Conservation (phyloP, 179 eudicot genomes). For the Patellifolia procumbens region DNA sequence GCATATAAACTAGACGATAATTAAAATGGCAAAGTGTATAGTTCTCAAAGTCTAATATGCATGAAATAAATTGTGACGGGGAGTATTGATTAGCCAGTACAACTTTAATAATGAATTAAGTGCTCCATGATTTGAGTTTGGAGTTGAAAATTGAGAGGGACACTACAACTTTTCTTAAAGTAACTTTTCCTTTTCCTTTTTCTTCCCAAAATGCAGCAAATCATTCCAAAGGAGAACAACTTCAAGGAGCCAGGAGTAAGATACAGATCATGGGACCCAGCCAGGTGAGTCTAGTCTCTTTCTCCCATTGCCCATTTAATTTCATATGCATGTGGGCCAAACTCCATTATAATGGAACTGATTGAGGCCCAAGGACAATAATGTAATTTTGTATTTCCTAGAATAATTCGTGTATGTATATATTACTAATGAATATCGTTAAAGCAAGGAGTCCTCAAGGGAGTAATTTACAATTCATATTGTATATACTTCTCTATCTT, state of each 20-base stretch:
- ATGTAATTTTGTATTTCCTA: too few species aligned
- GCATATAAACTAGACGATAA: too few species aligned
- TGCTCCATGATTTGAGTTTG: neutral
- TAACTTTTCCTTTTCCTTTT: neutral
- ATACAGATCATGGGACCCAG: constrained; percentile 74
- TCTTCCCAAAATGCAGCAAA: constrained; percentile 42
- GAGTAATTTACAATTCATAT: too few species aligned
- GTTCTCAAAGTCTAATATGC: too few species aligned
- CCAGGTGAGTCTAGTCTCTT: constrained; percentile 47
- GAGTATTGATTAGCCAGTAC: too few species aligned
- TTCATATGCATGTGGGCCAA: neutral
- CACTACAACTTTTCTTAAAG: neutral
- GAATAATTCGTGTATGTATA: too few species aligned
- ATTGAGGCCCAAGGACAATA: neutral
- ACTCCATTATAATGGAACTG: neutral
- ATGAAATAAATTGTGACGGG: too few species aligned
- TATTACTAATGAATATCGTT: too few species aligned
- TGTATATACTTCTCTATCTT: too few species aligned
- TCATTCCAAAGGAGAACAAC: constrained; percentile 88
- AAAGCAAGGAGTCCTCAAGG: too few species aligned
- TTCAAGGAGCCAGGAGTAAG: constrained; percentile 92
- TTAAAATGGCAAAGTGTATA: too few species aligned
- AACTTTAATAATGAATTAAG: neutral
- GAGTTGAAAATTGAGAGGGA: neutral
- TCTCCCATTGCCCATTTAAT: neutral